These are phyloP conservation scores for Monilinia laxa DNA, from an alignment of 2,329 filamentous ascomycete species.

Conservation along the genomic window DNA sequence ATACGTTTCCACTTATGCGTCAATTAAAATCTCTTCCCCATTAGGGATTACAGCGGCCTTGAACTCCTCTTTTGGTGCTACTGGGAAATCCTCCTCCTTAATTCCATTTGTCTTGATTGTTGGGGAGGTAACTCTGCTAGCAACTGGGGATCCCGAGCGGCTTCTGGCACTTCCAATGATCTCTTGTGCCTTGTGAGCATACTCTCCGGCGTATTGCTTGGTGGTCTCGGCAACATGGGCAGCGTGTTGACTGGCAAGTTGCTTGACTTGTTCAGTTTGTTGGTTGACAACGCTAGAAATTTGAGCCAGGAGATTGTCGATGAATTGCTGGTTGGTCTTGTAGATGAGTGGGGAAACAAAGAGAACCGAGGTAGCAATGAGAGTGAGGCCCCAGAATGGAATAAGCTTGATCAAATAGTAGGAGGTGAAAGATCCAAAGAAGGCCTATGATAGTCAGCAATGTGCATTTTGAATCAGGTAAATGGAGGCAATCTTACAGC, in stretches of 20 bases:
- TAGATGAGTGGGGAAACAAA: slow-evolving; percentile 66
- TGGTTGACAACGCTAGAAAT: slow-evolving; percentile 57
- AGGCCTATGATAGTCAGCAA: slow-evolving; percentile 48
- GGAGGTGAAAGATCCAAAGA: slow-evolving; percentile 60
- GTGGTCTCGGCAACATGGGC: slow-evolving; percentile 60
- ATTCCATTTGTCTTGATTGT: slow-evolving; percentile 26
- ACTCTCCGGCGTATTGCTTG: slow-evolving; percentile 68
- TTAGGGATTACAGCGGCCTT: slow-evolving; percentile 30
- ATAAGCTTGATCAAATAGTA: slow-evolving; percentile 70
- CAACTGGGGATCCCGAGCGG: slow-evolving; percentile 36
- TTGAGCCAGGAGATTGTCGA: slow-evolving; percentile 61
- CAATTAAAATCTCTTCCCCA: slow-evolving; percentile 34
- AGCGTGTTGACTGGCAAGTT: slow-evolving; percentile 63
- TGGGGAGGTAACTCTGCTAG: slow-evolving; percentile 28
- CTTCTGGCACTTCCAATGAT: slow-evolving; percentile 49
- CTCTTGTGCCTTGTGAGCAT: slow-evolving; percentile 66
- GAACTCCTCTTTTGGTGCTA: slow-evolving; percentile 40
- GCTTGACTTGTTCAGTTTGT: slow-evolving; percentile 63
- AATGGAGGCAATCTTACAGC: slow-evolving; percentile 50
- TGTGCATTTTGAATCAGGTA: background rate
- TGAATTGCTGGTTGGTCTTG: slow-evolving; percentile 66
- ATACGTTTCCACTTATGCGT: slow-evolving; percentile 28
- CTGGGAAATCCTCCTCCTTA: slow-evolving; percentile 38
- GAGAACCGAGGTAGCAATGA: slow-evolving; percentile 57
- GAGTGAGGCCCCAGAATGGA: slow-evolving; percentile 66